phyloP scores from a whole-genome alignment of 2,329 filamentous ascomycete species.

The Allantophomopsis cytisporea region DNA sequence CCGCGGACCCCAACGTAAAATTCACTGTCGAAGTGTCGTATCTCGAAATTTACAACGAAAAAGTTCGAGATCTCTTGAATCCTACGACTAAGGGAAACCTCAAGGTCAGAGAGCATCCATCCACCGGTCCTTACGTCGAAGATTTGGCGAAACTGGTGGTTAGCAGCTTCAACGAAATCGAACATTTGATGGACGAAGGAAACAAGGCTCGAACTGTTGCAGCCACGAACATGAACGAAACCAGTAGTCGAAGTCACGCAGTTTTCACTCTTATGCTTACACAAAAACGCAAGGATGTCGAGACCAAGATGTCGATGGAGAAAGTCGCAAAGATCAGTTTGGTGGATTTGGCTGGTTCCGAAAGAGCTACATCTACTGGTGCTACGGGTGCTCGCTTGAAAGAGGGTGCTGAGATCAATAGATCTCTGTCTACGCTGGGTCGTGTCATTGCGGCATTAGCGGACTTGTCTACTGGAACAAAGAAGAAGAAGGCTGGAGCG shows the following conservation, averaged over 20 bases:
- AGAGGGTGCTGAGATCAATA: conserved; percentile 96
- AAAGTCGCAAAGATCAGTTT: conserved; percentile 97
- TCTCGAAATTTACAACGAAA: conserved; percentile 97
- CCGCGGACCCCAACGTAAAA: conserved; percentile 56
- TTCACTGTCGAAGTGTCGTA: conserved; percentile 98
- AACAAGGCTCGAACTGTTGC: conserved; percentile 98
- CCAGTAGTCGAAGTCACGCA: conserved; percentile 92
- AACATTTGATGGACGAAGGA: conserved; percentile 96
- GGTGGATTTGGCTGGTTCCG: conserved; percentile 94
- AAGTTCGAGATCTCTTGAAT: conserved; percentile 89
- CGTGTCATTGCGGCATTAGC: conserved; percentile 95
- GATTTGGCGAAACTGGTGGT: conserved; percentile 93
- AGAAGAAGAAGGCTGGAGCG: conserved; percentile 57
- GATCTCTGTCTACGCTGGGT: conserved; percentile 88
- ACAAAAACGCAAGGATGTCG: conserved; percentile 79
- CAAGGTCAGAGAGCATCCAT: conserved; percentile 94
- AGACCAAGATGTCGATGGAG: conserved; percentile 95
- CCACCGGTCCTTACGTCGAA: conserved; percentile 94
- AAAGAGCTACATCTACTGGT: conserved; percentile 92
- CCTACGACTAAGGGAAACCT: conserved; percentile 92
- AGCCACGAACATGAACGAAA: conserved; percentile 99
- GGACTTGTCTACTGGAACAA: conserved; percentile 76
- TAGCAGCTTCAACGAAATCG: conserved; percentile 86
- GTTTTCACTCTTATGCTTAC: conserved; percentile 95
- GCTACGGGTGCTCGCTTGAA: conserved; percentile 91